Evolutionary conservation across 371 early-diverging fungal genomes (phyloP), one percentile per base, ranked within the genome.

Genomic region (Parasitella parasitica): DNA sequence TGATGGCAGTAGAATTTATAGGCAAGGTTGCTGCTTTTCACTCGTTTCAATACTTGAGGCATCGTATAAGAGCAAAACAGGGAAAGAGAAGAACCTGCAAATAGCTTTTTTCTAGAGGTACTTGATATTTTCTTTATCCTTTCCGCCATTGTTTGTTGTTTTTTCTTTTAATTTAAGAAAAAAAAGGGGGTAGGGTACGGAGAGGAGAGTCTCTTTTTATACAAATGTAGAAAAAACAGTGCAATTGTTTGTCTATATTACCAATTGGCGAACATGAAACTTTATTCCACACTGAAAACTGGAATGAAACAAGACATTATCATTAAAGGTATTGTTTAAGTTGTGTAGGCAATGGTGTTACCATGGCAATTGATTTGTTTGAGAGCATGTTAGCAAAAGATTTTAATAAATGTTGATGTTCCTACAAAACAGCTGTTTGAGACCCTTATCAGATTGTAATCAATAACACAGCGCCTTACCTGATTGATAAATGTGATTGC

Each of bases 401-500:
- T 51, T 70, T 55, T 50, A 84, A 72, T 35, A 86, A 61, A 57
- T 67, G 56, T 37, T 73, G 70, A 52, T 83, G 76, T 38, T 87
- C 87, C 73, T 83, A 53, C 11, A 24, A 22, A 22, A 16, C n/a
- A 24, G 0, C 4, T 46, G 3, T 43, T 20, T 20, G 4, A 11
- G 4, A 8, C 13, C 7, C 46, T 46, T 46, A 46, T 46, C 46
- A 46, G 46, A 46, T 46, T 24, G 6, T 22, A 12, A 46, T 24
- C 46, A n/a, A n/a, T n/a, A n/a, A n/a, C 2, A 13, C 20, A 22
- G 20, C 8, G 11, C 2, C 50, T 53, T 73, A 78, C 83, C 39
- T 81, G 59, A 41, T 87, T 87, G 54, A 87, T 76, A 59, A 87
- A 87, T 5, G 86, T 86, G 48, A 87, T 81, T 0, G 85, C 77